phyloP scores from a whole-genome alignment of 2,329 filamentous ascomycete genomes.

The Harringtonia aguacate region DNA sequence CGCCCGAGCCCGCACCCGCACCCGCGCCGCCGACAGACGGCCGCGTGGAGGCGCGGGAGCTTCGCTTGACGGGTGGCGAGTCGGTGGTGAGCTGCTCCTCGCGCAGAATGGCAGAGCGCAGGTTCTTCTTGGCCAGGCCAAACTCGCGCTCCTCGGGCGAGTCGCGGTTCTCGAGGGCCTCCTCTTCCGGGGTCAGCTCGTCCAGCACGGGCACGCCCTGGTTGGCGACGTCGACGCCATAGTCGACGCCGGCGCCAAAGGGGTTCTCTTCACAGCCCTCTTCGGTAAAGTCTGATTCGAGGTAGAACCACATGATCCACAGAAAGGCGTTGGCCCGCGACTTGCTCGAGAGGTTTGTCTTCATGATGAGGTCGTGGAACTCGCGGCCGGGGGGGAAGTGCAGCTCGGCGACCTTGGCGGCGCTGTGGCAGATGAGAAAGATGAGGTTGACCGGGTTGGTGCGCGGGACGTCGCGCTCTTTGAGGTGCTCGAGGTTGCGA shows the following conservation, averaged over 20 bases:
- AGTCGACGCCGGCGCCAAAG: conserved; percentile 65
- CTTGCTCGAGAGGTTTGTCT: conserved; percentile 66
- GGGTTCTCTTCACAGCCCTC: conserved; percentile 85
- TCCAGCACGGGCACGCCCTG: conserved; percentile 60
- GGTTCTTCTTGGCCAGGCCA: conserved; percentile 62
- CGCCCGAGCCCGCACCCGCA: conserved; percentile 10
- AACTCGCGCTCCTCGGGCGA: conserved; percentile 58
- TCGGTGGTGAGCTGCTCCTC: conserved; percentile 58
- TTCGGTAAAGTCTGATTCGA: conserved; percentile 88
- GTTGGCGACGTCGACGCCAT: conserved; percentile 52
- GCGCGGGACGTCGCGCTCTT: conserved; percentile 51
- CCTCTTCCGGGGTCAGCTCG: conserved; percentile 54
- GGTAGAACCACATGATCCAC: conserved; percentile 99
- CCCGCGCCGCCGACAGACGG: conserved; percentile 12
- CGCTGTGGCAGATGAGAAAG: conserved; percentile 84
- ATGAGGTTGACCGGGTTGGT: conserved; percentile 97
- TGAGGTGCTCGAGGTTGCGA: conserved; percentile 72
- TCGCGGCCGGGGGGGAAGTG: conserved; percentile 81
- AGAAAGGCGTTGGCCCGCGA: conserved; percentile 83
- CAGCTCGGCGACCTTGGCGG: conserved; percentile 81
- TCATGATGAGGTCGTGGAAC: conserved; percentile 96
- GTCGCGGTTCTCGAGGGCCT: conserved; percentile 63
- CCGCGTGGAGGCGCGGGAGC: conserved; percentile 23
- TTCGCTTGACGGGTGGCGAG: conserved; percentile 47
- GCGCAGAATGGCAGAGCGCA: conserved; percentile 63